Evolutionary conservation across 352 stramenopile genomes (phyloP).

Genomic region (Phytophthora cactorum): DNA sequence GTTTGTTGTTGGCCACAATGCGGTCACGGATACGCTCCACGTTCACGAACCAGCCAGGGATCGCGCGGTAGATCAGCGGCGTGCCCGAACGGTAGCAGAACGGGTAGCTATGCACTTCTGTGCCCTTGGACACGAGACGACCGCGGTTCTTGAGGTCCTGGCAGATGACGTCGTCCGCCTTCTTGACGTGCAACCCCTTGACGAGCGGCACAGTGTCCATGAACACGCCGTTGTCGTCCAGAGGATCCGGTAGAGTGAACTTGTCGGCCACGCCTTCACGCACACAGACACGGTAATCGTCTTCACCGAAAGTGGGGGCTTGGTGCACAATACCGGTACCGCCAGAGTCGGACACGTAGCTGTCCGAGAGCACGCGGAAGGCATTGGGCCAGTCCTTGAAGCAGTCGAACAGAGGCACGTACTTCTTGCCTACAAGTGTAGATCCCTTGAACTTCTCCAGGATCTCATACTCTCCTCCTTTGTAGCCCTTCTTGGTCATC

Average conservation of each 20-base stretch:
- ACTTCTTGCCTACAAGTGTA: slow-evolving; percentile 95
- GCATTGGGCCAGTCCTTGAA: slow-evolving; percentile 92
- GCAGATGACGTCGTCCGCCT: slow-evolving; percentile 98
- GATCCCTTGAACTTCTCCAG: slow-evolving; percentile 92
- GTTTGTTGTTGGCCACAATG: slow-evolving; percentile 91
- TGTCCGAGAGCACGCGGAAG: slow-evolving; percentile 97
- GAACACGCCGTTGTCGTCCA: slow-evolving; percentile 98
- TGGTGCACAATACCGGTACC: slow-evolving; percentile 99
- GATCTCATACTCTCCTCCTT: slow-evolving; percentile 94
- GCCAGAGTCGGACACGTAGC: slow-evolving; percentile 98
- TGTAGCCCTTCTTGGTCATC: slow-evolving; percentile 97
- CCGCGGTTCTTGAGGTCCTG: slow-evolving; percentile 94
- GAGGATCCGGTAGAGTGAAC: slow-evolving; percentile 95
- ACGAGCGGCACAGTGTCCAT: slow-evolving; percentile 93
- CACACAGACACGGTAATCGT: slow-evolving; percentile 99
- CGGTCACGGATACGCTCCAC: slow-evolving; percentile 98
- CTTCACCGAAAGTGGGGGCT: slow-evolving; percentile 98
- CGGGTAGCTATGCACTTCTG: slow-evolving; percentile 98
- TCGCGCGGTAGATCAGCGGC: slow-evolving; percentile 99
- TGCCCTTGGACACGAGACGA: slow-evolving; percentile 97
- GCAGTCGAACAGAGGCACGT: slow-evolving; percentile 97
- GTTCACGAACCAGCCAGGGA: slow-evolving; percentile 99
- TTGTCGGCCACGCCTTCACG: slow-evolving; percentile 95
- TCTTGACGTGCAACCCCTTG: slow-evolving; percentile 97
- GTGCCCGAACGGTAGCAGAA: slow-evolving; percentile 99